Base-by-base conservation (phyloP, 495 filamentous ascomycete genomes). In the Penicillium flavigenum region DNA sequence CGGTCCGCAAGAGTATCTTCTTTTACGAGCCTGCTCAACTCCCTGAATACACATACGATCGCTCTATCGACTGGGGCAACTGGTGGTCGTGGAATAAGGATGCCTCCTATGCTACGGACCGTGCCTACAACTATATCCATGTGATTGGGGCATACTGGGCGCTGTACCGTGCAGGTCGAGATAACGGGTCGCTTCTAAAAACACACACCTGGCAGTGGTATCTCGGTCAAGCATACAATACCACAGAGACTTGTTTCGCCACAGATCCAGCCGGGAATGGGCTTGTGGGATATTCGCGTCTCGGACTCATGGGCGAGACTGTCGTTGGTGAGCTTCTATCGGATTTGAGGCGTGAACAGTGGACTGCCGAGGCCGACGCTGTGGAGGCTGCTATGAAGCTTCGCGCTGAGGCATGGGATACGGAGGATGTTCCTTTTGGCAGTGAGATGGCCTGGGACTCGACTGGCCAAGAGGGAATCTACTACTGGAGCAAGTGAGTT, bases 371-470 rank as follows among this genome's bases (percentile, higher is more conserved):
- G 47, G 76, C 31, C 12, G 47, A 51, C 14, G 50, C 64, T 10
- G 55, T 82, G 14, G 67, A 75, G 22, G 56, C 62, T 22, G 52
- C 63, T 5, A 78, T 82, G 77, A 68, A 66, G 26, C 67, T 68
- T 17, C 70, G 80, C 2, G 76, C 76, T 5, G 47, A 69, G 4
- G 58, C 60, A 19, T 83, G 81, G 79, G 58, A 72, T 45, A 58
- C 62, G 0, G 60, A 76, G 48, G 63, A 63, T 24, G 75, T 75
- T 3, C 81, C 81, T 0, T 83, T 74, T 54, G 80, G 79, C n/a
- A 81, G 78, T 54, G 81, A 82, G 61, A 75, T 76, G 74, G 75
- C 79, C 0, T 83, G 80, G 80, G 80, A 83, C 56, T 80, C 36
- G 14, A 39, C 14, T 39, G 36, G 36, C 14, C 36, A 39, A n/a